These are phyloP conservation scores for Fraxinus nigra DNA, from an alignment of 305 asterid species.

Conservation along the genomic window DNA sequence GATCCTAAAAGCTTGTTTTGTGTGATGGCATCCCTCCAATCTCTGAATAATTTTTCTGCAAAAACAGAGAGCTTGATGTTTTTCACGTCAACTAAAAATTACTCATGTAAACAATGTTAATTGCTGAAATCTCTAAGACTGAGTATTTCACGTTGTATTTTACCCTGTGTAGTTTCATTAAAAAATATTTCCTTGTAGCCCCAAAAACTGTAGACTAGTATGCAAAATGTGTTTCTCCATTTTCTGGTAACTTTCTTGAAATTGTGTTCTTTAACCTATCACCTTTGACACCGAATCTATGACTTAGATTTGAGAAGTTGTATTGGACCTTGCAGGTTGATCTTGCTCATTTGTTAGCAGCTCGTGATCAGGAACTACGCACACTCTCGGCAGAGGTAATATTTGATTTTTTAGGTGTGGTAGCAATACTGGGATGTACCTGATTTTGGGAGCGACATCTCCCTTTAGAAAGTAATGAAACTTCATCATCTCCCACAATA, in stretches of 20 bases:
- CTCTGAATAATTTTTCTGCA: conserved; percentile 9
- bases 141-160: background rate
- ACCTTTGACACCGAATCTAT: conserved; percentile 16
- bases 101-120: background rate
- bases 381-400: conserved; percentile 94
- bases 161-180: background rate
- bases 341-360: conserved; percentile 89
- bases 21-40: background rate
- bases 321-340: conserved; percentile 67
- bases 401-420: conserved; percentile 17
- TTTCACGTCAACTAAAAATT: background rate
- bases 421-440: background rate
- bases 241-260: background rate
- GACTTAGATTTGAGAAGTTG: conserved; percentile 15
- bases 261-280: conserved; percentile 5
- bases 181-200: conserved; percentile 8
- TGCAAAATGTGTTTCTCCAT: conserved; percentile 11
- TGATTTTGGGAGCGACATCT: background rate
- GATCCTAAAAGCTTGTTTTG: background rate
- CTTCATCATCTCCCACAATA: background rate
- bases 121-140: background rate
- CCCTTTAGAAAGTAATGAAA: background rate
- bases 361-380: conserved; percentile 97
- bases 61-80: conserved; percentile 14
- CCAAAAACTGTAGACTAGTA: background rate